A percentile compares a stretch with the other conserved stretches of the same genome.
Conservation (phyloP, 2,329 filamentous ascomycete genomes). For the Metarhizium humberi region DNA sequence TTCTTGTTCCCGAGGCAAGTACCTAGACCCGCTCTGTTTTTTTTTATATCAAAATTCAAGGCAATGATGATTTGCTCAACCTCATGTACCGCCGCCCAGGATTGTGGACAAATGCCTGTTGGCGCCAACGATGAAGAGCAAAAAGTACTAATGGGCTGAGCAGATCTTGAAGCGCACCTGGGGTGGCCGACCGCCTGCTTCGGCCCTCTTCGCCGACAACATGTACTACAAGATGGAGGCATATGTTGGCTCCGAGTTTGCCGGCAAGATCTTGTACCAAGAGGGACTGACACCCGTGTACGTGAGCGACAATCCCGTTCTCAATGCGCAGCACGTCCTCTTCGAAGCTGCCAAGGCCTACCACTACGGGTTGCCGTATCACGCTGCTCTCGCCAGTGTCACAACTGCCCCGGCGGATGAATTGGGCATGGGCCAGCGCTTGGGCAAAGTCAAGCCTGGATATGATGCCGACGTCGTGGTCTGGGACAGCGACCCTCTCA, state of each 20-base stretch:
- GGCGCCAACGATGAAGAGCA: background rate
- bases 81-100: too few relatives aligned
- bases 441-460: slow-evolving; percentile 53
- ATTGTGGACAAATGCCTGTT: too few relatives aligned
- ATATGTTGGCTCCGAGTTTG: slow-evolving; percentile 54
- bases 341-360: slow-evolving; percentile 54
- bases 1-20: slow-evolving; percentile 51
- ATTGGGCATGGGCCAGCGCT: slow-evolving; percentile 45
- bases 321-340: slow-evolving; percentile 61
- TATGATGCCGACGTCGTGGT: slow-evolving; percentile 53
- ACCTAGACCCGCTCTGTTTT: too few relatives aligned
- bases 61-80: too few relatives aligned
- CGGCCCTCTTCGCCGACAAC: slow-evolving; percentile 60
- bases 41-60: background rate
- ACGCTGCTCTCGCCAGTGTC: slow-evolving; percentile 47
- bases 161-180: slow-evolving; percentile 47
- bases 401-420: slow-evolving; percentile 50
- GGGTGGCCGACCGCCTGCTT: slow-evolving; percentile 43
- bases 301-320: slow-evolving; percentile 61
- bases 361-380: slow-evolving; percentile 51
- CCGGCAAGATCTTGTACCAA: slow-evolving; percentile 57
- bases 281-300: slow-evolving; percentile 56
- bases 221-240: slow-evolving; percentile 66
- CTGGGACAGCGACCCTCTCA: slow-evolving; percentile 55
- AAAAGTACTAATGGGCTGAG: slow-evolving; percentile 1